Conservation (phyloP, 306 rosid species). For the Acacia acuminata region DNA sequence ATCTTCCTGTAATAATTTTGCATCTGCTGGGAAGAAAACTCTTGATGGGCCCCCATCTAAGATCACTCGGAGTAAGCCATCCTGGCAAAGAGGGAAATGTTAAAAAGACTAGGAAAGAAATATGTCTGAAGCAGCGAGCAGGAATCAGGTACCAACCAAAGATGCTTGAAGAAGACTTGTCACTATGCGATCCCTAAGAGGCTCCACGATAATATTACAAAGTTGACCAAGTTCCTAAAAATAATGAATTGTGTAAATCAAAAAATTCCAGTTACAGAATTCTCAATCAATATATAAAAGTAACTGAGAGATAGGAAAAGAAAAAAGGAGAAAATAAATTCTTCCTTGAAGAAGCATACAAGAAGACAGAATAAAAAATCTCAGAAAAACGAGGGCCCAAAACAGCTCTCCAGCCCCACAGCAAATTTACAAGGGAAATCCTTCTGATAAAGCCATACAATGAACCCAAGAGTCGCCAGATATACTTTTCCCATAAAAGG, state of each 20-base stretch:
- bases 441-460: neutral
- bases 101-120: slow-evolving; percentile 20
- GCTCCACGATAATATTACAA: slow-evolving; percentile 88
- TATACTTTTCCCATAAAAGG: neutral
- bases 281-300: neutral
- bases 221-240: slow-evolving; percentile 85
- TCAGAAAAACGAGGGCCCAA: neutral
- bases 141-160: slow-evolving; percentile 53
- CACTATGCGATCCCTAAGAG: slow-evolving; percentile 94
- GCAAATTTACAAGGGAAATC: neutral
- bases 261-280: slow-evolving; percentile 9
- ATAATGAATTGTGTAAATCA: slow-evolving; percentile 31
- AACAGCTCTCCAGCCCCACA: neutral
- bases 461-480: neutral
- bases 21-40: slow-evolving; percentile 65
- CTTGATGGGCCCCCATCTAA: slow-evolving; percentile 92
- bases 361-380: neutral
- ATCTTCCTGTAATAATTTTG: slow-evolving; percentile 90
- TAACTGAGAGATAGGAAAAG: neutral
- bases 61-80: slow-evolving; percentile 89
- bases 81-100: slow-evolving; percentile 52
- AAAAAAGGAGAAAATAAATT: neutral
- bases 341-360: neutral
- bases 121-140: slow-evolving; percentile 19
- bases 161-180: slow-evolving; percentile 99